These are phyloP conservation scores for Ophiocytium majus DNA, from an alignment of 352 stramenopile genomes.

Conservation along the genomic window DNA sequence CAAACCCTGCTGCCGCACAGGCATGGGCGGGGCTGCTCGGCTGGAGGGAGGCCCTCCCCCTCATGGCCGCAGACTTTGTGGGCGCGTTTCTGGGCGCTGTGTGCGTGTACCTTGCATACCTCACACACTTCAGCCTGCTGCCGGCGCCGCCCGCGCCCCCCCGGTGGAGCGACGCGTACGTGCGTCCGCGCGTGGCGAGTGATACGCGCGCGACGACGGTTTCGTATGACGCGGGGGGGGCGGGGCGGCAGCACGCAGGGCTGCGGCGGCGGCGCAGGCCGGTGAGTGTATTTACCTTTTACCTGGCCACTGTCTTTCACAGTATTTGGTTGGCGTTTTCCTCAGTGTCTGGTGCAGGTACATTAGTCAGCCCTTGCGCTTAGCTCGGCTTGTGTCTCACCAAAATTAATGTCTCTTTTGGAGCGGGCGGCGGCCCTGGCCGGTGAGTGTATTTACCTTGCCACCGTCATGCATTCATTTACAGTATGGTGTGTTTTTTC, in stretches of 20 bases:
- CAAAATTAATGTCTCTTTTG: too few relatives aligned
- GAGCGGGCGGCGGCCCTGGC: too few relatives aligned
- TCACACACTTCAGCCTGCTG: constrained; percentile 35
- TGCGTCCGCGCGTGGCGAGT: constrained; percentile 5
- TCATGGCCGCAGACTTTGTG: constrained; percentile 20
- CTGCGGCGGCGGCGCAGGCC: background rate
- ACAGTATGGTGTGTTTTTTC: too few relatives aligned
- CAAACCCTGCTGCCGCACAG: constrained; percentile 78
- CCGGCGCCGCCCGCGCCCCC: constrained; percentile 16
- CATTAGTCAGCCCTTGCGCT: too few relatives aligned
- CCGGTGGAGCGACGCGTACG: constrained; percentile 25
- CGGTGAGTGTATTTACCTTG: too few relatives aligned
- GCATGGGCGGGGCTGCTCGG: constrained; percentile 5
- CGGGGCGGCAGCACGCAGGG: background rate
- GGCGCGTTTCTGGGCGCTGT: constrained; percentile 26
- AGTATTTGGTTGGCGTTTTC: too few relatives aligned
- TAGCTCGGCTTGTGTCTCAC: too few relatives aligned
- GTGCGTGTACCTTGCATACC: constrained; percentile 26
- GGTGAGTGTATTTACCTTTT: too few relatives aligned
- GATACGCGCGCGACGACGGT: constrained; percentile 10
- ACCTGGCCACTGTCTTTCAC: too few relatives aligned
- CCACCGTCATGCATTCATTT: too few relatives aligned
- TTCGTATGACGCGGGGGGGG: constrained; percentile 21
- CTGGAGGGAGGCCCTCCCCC: constrained; percentile 25
- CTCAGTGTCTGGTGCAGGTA: too few relatives aligned